Percentiles rank a stretch among this genome's conserved stretches.
phyloP scores from a whole-genome alignment of 2,329 filamentous ascomycete genomes.

The Cercospora sp. region DNA sequence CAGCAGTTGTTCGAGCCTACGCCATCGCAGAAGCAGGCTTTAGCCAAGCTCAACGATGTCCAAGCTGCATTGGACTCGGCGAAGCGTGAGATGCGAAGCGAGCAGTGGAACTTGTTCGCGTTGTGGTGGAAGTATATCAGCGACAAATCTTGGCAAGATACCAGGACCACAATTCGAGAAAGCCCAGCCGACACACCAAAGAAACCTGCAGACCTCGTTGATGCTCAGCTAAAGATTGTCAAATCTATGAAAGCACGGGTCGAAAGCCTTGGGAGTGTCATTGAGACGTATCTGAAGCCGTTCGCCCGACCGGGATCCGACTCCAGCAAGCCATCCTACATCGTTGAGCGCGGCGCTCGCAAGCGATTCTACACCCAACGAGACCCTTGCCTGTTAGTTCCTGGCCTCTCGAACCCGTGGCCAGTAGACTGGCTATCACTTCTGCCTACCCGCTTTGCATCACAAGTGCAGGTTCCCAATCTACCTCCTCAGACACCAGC shows the following conservation, averaged over 20 bases:
- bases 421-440: slow-evolving; percentile 11
- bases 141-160: background rate
- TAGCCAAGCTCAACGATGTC: background rate
- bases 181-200: background rate
- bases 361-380: slow-evolving; percentile 9
- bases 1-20: background rate
- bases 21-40: background rate
- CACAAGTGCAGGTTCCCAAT: background rate
- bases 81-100: background rate
- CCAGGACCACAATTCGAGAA: background rate
- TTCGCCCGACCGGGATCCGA: background rate
- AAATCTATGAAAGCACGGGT: background rate
- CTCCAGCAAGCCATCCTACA: background rate
- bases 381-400: slow-evolving; percentile 8
- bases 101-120: slow-evolving; percentile 11
- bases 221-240: background rate
- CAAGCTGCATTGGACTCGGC: background rate
- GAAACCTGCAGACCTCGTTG: background rate
- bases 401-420: slow-evolving; percentile 9
- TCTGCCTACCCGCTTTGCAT: background rate
- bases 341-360: slow-evolving; percentile 1
- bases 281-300: background rate
- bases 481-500: background rate
- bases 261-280: background rate
- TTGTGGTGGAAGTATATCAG: slow-evolving; percentile 12